Conservation (phyloP, 352 stramenopile species). For the Phytophthora niederhauseri region DNA sequence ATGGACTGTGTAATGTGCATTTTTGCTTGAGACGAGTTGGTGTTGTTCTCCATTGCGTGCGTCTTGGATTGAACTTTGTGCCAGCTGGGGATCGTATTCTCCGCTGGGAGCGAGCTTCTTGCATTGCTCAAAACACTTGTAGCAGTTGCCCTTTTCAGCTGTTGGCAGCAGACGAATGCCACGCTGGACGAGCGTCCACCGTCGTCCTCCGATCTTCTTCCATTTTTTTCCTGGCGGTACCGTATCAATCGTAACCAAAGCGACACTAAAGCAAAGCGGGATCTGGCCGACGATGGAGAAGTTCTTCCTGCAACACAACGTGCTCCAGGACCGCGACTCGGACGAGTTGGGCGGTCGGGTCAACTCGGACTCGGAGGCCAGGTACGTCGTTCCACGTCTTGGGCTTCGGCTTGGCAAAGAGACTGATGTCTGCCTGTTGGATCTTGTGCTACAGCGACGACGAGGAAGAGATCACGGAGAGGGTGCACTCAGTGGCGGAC, state of each 20-base stretch:
- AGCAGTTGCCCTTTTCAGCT: constrained; percentile 2
- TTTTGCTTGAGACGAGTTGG: constrained; percentile 22
- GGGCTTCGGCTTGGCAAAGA: neutral
- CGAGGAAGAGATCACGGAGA: constrained; percentile 62
- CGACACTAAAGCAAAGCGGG: constrained; percentile 3
- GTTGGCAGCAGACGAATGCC: neutral
- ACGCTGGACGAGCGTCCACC: neutral
- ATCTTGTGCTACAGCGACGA: constrained; percentile 39
- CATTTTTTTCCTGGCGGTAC: neutral
- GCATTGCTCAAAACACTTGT: neutral
- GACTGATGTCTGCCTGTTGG: neutral
- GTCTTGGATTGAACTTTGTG: neutral
- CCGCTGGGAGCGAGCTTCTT: neutral
- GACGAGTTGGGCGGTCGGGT: constrained; percentile 63
- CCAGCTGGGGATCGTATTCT: constrained; percentile 2
- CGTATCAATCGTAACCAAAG: constrained; percentile 9
- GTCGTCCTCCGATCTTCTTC: constrained; percentile 17
- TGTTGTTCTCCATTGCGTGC: neutral
- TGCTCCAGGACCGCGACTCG: constrained; percentile 71
- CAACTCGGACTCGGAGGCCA: constrained; percentile 80
- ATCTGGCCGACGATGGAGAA: constrained; percentile 61
- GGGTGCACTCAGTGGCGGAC: constrained; percentile 72
- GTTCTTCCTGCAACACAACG: constrained; percentile 83
- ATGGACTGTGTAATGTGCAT: constrained; percentile 33
- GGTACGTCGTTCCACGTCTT: constrained; percentile 27